Evolutionary conservation across 2,329 filamentous ascomycete species (phyloP), one percentile per base, ranked within the genome.

Genomic region (Dendryphion nanum): DNA sequence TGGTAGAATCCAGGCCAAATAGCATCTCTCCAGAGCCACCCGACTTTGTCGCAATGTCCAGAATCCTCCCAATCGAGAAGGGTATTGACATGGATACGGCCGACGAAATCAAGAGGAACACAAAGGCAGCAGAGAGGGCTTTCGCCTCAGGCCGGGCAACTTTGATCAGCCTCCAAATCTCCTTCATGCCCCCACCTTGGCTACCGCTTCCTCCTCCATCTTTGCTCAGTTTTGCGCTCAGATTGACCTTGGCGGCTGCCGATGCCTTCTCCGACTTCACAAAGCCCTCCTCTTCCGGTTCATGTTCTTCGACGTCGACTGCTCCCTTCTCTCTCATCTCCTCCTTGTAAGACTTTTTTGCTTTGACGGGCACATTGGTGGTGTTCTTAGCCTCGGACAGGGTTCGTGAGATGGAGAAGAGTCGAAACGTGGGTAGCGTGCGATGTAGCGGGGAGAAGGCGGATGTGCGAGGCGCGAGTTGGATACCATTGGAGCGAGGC

Each of bases 11-110:
- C 43, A 97, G 69, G 15, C 93, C 93, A 61, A 97, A 93, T 10
- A 97, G 74, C 38, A 80, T 79, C 23, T 72, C 85, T 36, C 85
- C 57, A 18, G 64, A 82, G 15, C 75, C 73, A 6, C 79, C 72
- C 28, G 79, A 76, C 56, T 89, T 85, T 7, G 89, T 94, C 6
- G 91, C 89, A 37, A 93, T 80, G 67, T 98, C 93, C 63, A 98
- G 74, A 45, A 98, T 95, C 61, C 90, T 91, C 40, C 93, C 93
- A 49, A 98, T 95, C 0, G 90, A 95, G 62, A 96, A 95, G 2
- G 93, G 93, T 42, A 98, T 87, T 2, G 89, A 90, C 86, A 98
- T 95, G 40, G 90, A 95, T 51, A 98, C 89, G 35, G 82, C 79
- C 4, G 91, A 97, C 13, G 91, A 96, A 45, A 96, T 76, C 41